Conservation (phyloP, 257 asterid genomes). For the Striga asiatica region DNA sequence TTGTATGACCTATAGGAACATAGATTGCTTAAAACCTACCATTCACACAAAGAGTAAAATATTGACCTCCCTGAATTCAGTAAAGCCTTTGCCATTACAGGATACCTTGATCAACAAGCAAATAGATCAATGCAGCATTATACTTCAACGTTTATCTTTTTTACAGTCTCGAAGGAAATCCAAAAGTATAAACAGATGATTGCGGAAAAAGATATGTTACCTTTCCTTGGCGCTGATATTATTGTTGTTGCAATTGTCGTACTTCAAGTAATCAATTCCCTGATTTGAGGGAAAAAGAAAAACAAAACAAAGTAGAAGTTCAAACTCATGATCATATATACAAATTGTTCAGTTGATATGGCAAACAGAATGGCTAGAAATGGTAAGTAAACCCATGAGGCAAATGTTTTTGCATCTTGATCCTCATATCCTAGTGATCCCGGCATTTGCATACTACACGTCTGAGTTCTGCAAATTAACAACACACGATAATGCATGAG, state of each 20-base stretch:
- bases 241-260: slow-evolving; percentile 72
- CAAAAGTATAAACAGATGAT: not conserved
- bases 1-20: not conserved
- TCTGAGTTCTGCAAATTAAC: slow-evolving; percentile 10
- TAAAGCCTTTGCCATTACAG: slow-evolving; percentile 69
- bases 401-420: slow-evolving; percentile 87
- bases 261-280: slow-evolving; percentile 93
- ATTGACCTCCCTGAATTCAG: slow-evolving; percentile 76
- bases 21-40: slow-evolving; percentile 39
- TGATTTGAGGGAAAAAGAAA: slow-evolving; percentile 8
- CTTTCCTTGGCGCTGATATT: slow-evolving; percentile 41
- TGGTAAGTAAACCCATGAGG: slow-evolving; percentile 62
- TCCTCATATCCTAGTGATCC: slow-evolving; percentile 77
- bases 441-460: slow-evolving; percentile 38
- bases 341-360: not conserved
- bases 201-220: slow-evolving; percentile 17
- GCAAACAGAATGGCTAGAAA: not conserved
- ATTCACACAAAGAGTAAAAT: slow-evolving; percentile 84
- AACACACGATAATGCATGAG: not conserved
- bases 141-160: not conserved
- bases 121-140: not conserved
- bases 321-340: no score
- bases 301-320: not conserved
- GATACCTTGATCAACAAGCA: slow-evolving; percentile 27
- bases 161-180: not conserved